Evolutionary conservation across 208 protist genomes (phyloP).

Genomic region (Trypanosoma mega): DNA sequence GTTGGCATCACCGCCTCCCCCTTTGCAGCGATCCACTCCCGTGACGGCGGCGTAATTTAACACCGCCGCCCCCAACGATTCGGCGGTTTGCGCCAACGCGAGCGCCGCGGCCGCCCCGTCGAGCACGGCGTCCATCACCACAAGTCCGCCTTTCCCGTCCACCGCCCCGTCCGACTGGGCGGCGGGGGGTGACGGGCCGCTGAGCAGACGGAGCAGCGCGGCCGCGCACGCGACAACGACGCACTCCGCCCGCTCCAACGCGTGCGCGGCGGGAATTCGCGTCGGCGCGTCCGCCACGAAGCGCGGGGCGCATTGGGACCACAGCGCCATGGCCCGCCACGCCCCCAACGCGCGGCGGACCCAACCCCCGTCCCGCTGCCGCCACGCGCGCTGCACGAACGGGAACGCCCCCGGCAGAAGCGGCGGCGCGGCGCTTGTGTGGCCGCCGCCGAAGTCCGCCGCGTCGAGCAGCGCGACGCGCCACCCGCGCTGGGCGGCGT

Average conservation of each 20-base stretch:
- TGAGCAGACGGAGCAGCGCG: slow-evolving; percentile 52
- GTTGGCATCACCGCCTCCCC: no score
- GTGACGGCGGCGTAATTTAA: slow-evolving; percentile 56
- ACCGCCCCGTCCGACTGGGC: slow-evolving; percentile 28
- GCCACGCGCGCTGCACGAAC: slow-evolving; percentile 68
- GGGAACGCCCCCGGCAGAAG: slow-evolving; percentile 65
- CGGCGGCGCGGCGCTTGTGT: slow-evolving; percentile 21
- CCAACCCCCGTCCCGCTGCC: slow-evolving; percentile 67
- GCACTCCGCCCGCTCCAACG: slow-evolving; percentile 63
- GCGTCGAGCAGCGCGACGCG: slow-evolving; percentile 71
- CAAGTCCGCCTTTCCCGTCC: slow-evolving; percentile 33
- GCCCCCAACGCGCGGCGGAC: slow-evolving; percentile 44
- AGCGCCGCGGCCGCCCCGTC: slow-evolving; percentile 39
- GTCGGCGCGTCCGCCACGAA: slow-evolving; percentile 31
- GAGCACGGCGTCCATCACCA: slow-evolving; percentile 44
- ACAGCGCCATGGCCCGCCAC: slow-evolving; percentile 44
- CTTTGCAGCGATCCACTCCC: slow-evolving; percentile 11
- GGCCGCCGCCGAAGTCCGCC: slow-evolving; percentile 56
- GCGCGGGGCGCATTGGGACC: slow-evolving; percentile 52
- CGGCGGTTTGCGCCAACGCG: slow-evolving; percentile 64
- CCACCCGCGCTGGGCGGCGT: slow-evolving; percentile 78
- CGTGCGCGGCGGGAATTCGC: slow-evolving; percentile 58
- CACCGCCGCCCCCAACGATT: slow-evolving; percentile 60
- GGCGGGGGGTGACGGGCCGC: slow-evolving; percentile 36
- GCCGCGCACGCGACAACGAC: slow-evolving; percentile 35